Percentiles rank a stretch among this genome's conserved stretches.
phyloP scores from a whole-genome alignment of 2,329 filamentous ascomycete genomes.

The Pseudogymnoascus sp. region DNA sequence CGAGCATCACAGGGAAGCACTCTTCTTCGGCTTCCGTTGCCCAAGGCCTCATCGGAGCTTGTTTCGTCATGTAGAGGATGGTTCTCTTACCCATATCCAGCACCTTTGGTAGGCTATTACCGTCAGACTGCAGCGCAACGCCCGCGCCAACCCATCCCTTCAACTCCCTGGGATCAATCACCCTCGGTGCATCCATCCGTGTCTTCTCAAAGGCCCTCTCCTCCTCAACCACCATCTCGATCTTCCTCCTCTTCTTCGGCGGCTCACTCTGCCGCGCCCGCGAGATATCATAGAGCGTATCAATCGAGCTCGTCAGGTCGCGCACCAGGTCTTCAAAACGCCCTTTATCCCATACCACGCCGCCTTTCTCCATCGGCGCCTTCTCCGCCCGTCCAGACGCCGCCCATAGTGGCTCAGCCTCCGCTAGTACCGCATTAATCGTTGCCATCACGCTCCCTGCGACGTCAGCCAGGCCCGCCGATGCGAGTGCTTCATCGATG shows the following conservation, averaged over 20 bases:
- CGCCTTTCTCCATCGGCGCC: slow-evolving; percentile 43
- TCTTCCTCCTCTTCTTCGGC: slow-evolving; percentile 2
- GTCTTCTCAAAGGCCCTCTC: slow-evolving; percentile 44
- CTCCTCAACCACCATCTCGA: slow-evolving; percentile 24
- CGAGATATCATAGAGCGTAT: slow-evolving; percentile 70
- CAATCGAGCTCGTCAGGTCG: slow-evolving; percentile 68
- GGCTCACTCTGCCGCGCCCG: slow-evolving; percentile 41
- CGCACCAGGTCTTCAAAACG: slow-evolving; percentile 66
- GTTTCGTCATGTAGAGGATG: slow-evolving; percentile 8
- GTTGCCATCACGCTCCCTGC: slow-evolving; percentile 72
- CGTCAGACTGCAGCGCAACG: background rate
- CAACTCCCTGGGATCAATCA: slow-evolving; percentile 40
- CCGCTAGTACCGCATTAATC: slow-evolving; percentile 70
- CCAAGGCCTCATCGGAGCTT: background rate
- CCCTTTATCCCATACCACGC: slow-evolving; percentile 59
- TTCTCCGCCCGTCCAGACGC: slow-evolving; percentile 42
- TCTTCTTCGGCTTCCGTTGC: background rate
- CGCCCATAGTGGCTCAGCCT: slow-evolving; percentile 64
- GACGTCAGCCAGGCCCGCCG: slow-evolving; percentile 66
- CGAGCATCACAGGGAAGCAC: slow-evolving; percentile 49
- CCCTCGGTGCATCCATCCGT: slow-evolving; percentile 51
- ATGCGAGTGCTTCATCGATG: slow-evolving; percentile 62
- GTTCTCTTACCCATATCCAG: slow-evolving; percentile 22
- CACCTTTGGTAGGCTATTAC: background rate
- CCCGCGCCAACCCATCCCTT: background rate